These are phyloP conservation scores for Wallacemonas rigidus DNA, from an alignment of 208 protist genomes.

Conservation along the genomic window DNA sequence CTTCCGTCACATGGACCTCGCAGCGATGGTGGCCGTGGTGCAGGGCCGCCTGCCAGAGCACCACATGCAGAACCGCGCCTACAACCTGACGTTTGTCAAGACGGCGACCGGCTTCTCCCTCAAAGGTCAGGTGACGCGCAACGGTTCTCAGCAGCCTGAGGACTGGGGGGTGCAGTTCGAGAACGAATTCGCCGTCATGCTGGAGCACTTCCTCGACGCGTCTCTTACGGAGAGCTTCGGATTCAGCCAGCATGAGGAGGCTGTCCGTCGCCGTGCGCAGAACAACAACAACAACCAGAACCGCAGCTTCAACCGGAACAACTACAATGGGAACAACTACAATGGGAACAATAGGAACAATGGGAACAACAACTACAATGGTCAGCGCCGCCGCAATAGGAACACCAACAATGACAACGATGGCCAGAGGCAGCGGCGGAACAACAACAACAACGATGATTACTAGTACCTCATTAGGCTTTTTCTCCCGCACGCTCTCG, in stretches of 20 bases:
- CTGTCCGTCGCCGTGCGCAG: constrained; percentile 16
- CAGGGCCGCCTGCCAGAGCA: constrained; percentile 55
- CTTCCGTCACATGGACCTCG: constrained; percentile 81
- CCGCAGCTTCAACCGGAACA: constrained; percentile 34
- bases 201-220: constrained; percentile 84
- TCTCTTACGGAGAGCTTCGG: constrained; percentile 87
- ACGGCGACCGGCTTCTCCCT: constrained; percentile 58
- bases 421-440: not conserved
- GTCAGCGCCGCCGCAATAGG: constrained; percentile 3
- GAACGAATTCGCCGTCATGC: constrained; percentile 75
- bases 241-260: constrained; percentile 54
- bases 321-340: constrained; percentile 16
- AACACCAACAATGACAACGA: constrained; percentile 8
- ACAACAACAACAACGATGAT: not conserved
- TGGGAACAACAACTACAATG: constrained; percentile 4
- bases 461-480: not conserved
- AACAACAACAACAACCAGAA: constrained; percentile 26
- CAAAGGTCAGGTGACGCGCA: constrained; percentile 68
- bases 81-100: constrained; percentile 75
- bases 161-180: constrained; percentile 84
- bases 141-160: constrained; percentile 56
- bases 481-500: not conserved
- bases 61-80: constrained; percentile 74
- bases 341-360: constrained; percentile 28
- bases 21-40: constrained; percentile 65